A percentile compares a stretch with the other conserved stretches of the same genome.
Conservation (phyloP, 768 basidiomycete genomes). For the Boletus coccyginus region DNA sequence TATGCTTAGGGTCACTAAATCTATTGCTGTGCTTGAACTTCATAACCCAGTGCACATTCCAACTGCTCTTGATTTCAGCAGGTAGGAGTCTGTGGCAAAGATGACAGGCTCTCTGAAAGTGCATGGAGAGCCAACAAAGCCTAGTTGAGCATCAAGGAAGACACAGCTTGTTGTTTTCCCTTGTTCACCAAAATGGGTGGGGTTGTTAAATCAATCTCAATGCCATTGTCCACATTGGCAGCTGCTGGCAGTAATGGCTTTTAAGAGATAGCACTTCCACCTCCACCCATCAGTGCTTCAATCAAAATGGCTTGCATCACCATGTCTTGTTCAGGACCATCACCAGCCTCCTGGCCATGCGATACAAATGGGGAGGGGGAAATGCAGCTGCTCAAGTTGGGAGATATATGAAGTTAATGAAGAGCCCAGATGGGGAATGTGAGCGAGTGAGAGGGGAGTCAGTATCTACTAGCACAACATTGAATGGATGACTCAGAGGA, state of each 20-base stretch:
- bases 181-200: constrained; percentile 18
- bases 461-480: too few relatives aligned
- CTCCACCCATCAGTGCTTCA: constrained; percentile 9
- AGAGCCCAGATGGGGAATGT: too few relatives aligned
- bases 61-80: constrained; percentile 32
- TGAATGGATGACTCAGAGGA: too few relatives aligned
- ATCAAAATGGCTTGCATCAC: too few relatives aligned
- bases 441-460: too few relatives aligned
- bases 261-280: constrained; percentile 7
- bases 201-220: constrained; percentile 12
- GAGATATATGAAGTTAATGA: too few relatives aligned
- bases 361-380: too few relatives aligned
- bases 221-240: constrained; percentile 4
- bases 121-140: constrained; percentile 48
- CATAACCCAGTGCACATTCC: constrained; percentile 51
- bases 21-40: constrained; percentile 34
- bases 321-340: too few relatives aligned
- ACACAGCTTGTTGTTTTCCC: constrained; percentile 18
- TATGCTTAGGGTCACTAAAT: too few relatives aligned
- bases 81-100: constrained; percentile 41
- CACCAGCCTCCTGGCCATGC: too few relatives aligned
- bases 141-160: constrained; percentile 22
- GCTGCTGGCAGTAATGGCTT: constrained; percentile 5
- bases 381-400: too few relatives aligned
- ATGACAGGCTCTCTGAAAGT: constrained; percentile 60